Evolutionary conservation across 75 land plant genomes (phyloP).

Genomic region (Chamaecyparis obtusa): DNA sequence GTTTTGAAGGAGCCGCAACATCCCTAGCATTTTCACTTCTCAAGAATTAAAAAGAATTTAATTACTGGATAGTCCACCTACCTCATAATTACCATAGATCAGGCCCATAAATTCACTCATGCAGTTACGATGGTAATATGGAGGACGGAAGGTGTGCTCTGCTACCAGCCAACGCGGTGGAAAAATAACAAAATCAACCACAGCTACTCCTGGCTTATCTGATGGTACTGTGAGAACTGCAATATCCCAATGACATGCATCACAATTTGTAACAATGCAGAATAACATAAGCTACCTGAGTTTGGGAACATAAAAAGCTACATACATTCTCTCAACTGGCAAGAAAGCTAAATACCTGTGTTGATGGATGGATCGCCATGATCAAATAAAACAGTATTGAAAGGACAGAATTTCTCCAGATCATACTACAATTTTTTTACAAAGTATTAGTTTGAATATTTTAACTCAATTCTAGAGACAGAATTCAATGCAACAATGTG

Average conservation of each 20-base stretch:
- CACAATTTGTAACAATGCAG: neutral
- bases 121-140: conserved; percentile 96
- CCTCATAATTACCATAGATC: conserved; percentile 91
- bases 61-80: conserved; percentile 17
- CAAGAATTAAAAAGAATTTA: neutral
- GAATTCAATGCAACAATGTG: neutral
- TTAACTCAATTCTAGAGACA: neutral
- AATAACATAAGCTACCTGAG: neutral
- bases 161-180: conserved; percentile 96
- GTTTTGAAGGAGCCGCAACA: neutral
- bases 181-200: conserved; percentile 96
- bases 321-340: neutral
- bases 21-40: neutral
- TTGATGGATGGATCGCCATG: conserved; percentile 98
- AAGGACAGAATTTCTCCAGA: conserved; percentile 89
- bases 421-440: conserved; percentile 66
- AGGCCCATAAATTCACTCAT: conserved; percentile 99
- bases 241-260: conserved; percentile 2
- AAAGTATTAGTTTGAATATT: neutral
- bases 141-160: conserved; percentile 97
- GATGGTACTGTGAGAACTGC: conserved; percentile 95
- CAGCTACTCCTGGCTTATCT: conserved; percentile 89
- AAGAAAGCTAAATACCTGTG: conserved; percentile 53
- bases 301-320: neutral
- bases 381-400: conserved; percentile 88